Conservation (phyloP, 2,329 filamentous ascomycete genomes). For the Verticillium dahliae region DNA sequence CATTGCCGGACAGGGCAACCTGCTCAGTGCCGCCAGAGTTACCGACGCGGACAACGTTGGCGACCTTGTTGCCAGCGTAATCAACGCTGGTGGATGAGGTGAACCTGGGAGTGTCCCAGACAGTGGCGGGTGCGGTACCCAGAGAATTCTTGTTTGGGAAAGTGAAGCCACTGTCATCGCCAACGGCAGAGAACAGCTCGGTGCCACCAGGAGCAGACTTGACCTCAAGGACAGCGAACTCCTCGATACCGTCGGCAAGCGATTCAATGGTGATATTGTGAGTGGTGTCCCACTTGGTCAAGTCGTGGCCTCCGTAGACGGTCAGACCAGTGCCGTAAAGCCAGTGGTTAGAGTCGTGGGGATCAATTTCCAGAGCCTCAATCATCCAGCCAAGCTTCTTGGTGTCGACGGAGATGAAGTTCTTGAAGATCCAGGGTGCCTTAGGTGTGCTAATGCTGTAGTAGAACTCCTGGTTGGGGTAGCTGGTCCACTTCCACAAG, state of each 20-base stretch:
- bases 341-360: constrained; percentile 53
- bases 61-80: constrained; percentile 37
- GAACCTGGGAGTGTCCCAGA: constrained; percentile 41
- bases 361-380: constrained; percentile 50
- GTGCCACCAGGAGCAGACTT: constrained; percentile 41
- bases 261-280: constrained; percentile 42
- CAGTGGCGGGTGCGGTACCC: constrained; percentile 31
- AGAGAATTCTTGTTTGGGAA: constrained; percentile 30
- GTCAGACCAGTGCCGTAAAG: constrained; percentile 55
- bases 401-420: constrained; percentile 37
- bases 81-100: constrained; percentile 38
- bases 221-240: constrained; percentile 42
- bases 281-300: constrained; percentile 46
- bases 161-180: constrained; percentile 46
- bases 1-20: constrained; percentile 41
- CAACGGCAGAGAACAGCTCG: constrained; percentile 43
- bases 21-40: constrained; percentile 34
- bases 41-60: constrained; percentile 43
- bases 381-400: constrained; percentile 57
- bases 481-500: constrained; percentile 47
- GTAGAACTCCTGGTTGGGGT: constrained; percentile 30
- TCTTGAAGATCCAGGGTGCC: constrained; percentile 47
- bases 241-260: constrained; percentile 48
- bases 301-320: constrained; percentile 44
- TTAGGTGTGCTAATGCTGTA: constrained; percentile 1